A percentile compares a stretch with the other conserved stretches of the same genome.
These are phyloP conservation scores for Medicago truncatula DNA, from an alignment of 306 rosid genomes.

Conservation along the genomic window DNA sequence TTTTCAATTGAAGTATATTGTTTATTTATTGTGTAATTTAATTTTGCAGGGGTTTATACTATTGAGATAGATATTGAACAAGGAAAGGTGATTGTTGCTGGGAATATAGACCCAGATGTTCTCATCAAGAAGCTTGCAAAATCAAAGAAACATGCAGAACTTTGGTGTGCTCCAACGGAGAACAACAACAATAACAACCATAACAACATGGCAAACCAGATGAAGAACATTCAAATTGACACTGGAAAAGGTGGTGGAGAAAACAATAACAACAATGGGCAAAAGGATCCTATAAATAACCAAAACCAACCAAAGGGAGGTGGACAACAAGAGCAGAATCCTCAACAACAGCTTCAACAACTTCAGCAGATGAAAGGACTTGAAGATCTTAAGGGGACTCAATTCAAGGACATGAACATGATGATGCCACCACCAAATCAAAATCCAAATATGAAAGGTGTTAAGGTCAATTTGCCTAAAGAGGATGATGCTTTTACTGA, in stretches of 20 bases:
- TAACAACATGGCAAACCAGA: constrained; percentile 57
- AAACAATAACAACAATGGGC: constrained; percentile 43
- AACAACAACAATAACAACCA: constrained; percentile 45
- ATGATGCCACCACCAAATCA: constrained; percentile 46
- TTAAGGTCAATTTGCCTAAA: constrained; percentile 55
- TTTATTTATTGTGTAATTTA: constrained; percentile 7
- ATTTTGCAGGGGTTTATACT: constrained; percentile 71
- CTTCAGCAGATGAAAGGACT: constrained; percentile 55
- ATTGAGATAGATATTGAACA: constrained; percentile 84
- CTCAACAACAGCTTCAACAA: constrained; percentile 40
- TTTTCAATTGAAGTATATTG: too few species aligned
- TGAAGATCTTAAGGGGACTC: constrained; percentile 75
- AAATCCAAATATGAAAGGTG: constrained; percentile 56
- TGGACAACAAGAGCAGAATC: constrained; percentile 42
- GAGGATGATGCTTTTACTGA: constrained; percentile 64
- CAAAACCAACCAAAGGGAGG: constrained; percentile 53
- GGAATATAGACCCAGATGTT: constrained; percentile 80
- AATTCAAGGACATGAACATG: constrained; percentile 60
- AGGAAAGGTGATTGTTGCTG: constrained; percentile 83
- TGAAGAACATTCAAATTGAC: constrained; percentile 71
- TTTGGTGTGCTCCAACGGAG: constrained; percentile 57
- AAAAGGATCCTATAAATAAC: constrained; percentile 50
- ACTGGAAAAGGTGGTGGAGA: constrained; percentile 56
- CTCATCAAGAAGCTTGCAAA: constrained; percentile 84
- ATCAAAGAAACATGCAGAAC: constrained; percentile 85